Evolutionary conservation across 169 alveolate genomes (phyloP), one percentile per base, ranked within the genome.

Genomic region (Eimeria brunetti): DNA sequence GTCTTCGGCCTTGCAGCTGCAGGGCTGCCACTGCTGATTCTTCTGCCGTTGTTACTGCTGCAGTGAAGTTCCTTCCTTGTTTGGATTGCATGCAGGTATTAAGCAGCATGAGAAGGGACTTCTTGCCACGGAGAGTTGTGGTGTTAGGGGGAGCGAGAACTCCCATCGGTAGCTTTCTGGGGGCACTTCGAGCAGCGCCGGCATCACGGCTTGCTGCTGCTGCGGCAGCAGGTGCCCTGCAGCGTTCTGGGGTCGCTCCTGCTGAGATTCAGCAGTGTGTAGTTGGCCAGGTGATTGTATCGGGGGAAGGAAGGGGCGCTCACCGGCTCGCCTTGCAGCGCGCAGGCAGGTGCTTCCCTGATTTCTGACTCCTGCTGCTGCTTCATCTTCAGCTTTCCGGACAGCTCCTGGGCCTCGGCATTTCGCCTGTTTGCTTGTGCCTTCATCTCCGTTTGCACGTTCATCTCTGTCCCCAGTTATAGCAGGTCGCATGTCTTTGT

Each of bases 281-380:
- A 27, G 81, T 96, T 14, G 98, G 98, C 58, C 96, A 95, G 62
- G 97, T 94, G 44, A 69, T 97, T n/a, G 44, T 62, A 36, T 96
- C 97, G 44, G n/a, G 95, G 98, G 97, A 30, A 97, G 94, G 92
- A 92, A 91, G 1, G 86, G 88, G 16, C 85, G 38, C 36, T 33
- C 88, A 27, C 91, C 46, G 91, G 95, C 86, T 9, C 24, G 89
- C 38, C 83, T 84, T 2, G 27, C 56, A 20, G 83, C 95, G 33
- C 89, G 94, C 80, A n/a, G 76, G 44, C 44, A 64, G 22, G 44
- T 4, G 76, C 20, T n/a, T 30, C 76, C 36, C 76, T 64, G 76
- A n/a, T 11, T 44, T 9, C 44, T 4, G 22, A 20, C 76, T 64
- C 76, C 22, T 64, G 44, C 44, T 64, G 41, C 76, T n/a, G 41